Evolutionary conservation across 177 flowering plant genomes (phyloP).

Genomic region (Vitis hybrid): DNA sequence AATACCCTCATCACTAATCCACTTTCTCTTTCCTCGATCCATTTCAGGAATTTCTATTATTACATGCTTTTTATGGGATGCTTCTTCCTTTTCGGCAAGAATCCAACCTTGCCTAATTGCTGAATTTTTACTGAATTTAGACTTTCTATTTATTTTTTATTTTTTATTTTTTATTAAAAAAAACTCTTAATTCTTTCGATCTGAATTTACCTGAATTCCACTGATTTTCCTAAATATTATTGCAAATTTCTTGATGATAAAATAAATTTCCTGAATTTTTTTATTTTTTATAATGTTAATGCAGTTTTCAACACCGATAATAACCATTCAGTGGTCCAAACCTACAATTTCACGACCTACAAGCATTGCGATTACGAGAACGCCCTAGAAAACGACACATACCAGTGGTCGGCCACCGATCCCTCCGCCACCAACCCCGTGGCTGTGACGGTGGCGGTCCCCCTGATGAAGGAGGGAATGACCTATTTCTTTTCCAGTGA

Average conservation of each 20-base stretch:
- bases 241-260: too few species aligned
- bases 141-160: not conserved
- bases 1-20: not conserved
- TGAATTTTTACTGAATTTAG: too few species aligned
- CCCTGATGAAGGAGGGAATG: slow-evolving; percentile 65
- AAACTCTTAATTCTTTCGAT: too few species aligned
- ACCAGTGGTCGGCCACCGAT: slow-evolving; percentile 53
- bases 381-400: slow-evolving; percentile 57
- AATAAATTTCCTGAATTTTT: too few species aligned
- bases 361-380: slow-evolving; percentile 56
- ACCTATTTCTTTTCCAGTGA: slow-evolving; percentile 80
- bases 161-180: not conserved
- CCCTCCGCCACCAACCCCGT: slow-evolving; percentile 52
- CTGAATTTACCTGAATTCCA: too few species aligned
- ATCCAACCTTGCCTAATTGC: too few species aligned
- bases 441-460: slow-evolving; percentile 52
- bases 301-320: slow-evolving; percentile 92
- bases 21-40: not conserved
- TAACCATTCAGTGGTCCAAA: slow-evolving; percentile 83
- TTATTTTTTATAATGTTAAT: slow-evolving; percentile 1
- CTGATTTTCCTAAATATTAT: too few species aligned
- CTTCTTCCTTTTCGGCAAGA: too few species aligned
- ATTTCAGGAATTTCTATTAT: not conserved
- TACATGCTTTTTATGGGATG: too few species aligned
- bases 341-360: slow-evolving; percentile 79